Evolutionary conservation across 2,329 filamentous ascomycete species (phyloP).

Genomic region (Colletotrichum higginsianum): DNA sequence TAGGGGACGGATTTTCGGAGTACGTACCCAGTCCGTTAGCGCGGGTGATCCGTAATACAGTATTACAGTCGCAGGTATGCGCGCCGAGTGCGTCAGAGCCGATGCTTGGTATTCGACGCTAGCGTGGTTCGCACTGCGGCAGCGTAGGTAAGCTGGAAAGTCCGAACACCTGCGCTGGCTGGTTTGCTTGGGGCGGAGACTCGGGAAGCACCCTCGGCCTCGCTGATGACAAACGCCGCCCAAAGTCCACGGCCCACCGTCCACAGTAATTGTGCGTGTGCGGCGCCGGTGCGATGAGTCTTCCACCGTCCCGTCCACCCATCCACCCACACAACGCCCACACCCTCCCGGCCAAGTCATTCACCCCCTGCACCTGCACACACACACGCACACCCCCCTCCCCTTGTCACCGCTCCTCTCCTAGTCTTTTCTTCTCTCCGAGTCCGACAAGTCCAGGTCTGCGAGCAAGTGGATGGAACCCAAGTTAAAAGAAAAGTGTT

Average conservation of each 20-base stretch:
- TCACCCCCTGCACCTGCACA: constrained; percentile 33
- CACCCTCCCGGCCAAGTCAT: constrained; percentile 18
- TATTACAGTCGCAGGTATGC: too few species aligned
- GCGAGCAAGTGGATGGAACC: constrained; percentile 29
- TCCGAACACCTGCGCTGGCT: constrained; percentile 31
- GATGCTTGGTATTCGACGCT: background rate
- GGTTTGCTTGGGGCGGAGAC: constrained; percentile 25
- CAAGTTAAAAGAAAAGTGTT: constrained; percentile 41
- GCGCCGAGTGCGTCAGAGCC: constrained; percentile 38
- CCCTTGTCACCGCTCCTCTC: constrained; percentile 41
- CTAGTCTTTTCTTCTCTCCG: constrained; percentile 41
- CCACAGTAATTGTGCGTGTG: constrained; percentile 12
- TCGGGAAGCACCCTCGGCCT: constrained; percentile 38
- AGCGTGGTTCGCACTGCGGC: background rate
- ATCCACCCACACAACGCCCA: constrained; percentile 6
- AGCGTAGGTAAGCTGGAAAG: constrained; percentile 40
- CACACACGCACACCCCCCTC: constrained; percentile 19
- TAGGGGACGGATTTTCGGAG: background rate
- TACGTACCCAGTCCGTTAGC: constrained; percentile 17
- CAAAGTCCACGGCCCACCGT: constrained; percentile 32
- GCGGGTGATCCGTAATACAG: too few species aligned
- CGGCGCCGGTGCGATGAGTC: constrained; percentile 23
- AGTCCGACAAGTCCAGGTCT: constrained; percentile 35
- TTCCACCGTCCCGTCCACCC: constrained; percentile 28
- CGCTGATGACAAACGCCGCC: constrained; percentile 41